Evolutionary conservation across 1,139 yeast genomes (phyloP), one percentile per base, ranked within the genome.

Genomic region (Taiozyma sp.): DNA sequence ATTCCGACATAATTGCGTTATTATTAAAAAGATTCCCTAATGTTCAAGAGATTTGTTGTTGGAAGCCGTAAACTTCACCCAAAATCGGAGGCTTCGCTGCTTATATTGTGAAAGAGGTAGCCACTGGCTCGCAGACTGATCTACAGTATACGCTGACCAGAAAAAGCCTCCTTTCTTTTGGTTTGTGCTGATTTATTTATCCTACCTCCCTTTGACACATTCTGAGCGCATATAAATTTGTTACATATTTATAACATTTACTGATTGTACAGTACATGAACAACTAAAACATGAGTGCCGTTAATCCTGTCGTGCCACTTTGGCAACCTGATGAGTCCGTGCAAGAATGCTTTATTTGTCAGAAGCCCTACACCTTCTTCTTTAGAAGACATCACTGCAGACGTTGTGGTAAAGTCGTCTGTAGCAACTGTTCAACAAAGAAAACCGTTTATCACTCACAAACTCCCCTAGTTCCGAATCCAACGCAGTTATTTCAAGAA

Each of bases 341-440:
- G 2, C 47, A 61, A 0, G 64, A 66, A n/a, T 93, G 99, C 64
- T 74, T 76, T 37, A 66, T 83, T 13, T 93, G 99, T 66, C 67
- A 70, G 35, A 56, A 67, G 1, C 58, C 61, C 41, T 93, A 85
- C 68, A 74, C 85, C 1, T 71, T 91, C 55, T 80, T 88, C 64
- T 79, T 76, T 63, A 77, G 99, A 52, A 79, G 95, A 55, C 99
- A 95, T 68, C 99, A 93, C 68, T 93, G 99, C 66, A 61, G 82
- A 52, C 79, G 84, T 65, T 87, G 97, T 73, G 93, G 97, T 42
- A 68, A 81, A 49, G 84, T 88, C 6, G 86, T 83, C 29, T 86
- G 97, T 69, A 82, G 81, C 43, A 60, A 70, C 50, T 84, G 96
- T 65, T 80, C 95, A 26, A 64, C 71, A 14, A 74, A 76, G 28